phyloP scores from a whole-genome alignment of 1,284 basidiomycete species.

The Inonotus obliquus region DNA sequence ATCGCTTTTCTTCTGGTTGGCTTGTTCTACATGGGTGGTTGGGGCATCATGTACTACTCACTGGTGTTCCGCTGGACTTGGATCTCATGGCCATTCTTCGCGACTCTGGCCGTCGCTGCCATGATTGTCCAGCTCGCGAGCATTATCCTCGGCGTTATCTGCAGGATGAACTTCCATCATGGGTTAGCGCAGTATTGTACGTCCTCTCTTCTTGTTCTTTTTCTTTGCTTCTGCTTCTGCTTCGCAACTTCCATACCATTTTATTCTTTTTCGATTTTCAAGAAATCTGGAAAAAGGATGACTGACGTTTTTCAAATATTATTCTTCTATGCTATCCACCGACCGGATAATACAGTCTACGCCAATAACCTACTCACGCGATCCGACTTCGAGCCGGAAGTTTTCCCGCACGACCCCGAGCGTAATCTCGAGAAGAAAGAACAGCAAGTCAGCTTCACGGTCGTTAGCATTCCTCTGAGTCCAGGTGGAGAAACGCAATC shows the following conservation, averaged over 20 bases:
- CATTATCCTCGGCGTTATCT: conserved; percentile 13
- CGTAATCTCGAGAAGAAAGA: conserved; percentile 10
- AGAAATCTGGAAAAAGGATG: neutral
- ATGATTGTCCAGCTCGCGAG: conserved; percentile 12
- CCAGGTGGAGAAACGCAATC: neutral
- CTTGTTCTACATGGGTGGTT: conserved; percentile 3
- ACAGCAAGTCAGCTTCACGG: conserved; percentile 11
- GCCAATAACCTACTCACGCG: conserved; percentile 6
- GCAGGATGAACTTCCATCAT: conserved; percentile 12
- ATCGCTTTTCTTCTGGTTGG: conserved; percentile 10
- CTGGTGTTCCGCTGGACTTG: conserved; percentile 19
- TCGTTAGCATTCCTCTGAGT: neutral
- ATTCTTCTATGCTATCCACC: neutral
- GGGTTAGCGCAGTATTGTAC: conserved; percentile 15
- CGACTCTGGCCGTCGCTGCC: conserved; percentile 9
- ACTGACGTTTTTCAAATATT: neutral
- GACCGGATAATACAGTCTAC: neutral
- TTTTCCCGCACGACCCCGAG: conserved; percentile 9
- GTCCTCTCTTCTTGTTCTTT: neutral
- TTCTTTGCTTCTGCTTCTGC: neutral
- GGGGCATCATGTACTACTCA: conserved; percentile 17
- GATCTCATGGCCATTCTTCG: conserved; percentile 20
- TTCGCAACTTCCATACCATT: neutral
- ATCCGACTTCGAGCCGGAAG: conserved; percentile 16
- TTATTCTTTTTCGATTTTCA: neutral